Conservation (phyloP, 2,329 filamentous ascomycete genomes). For the Chrysoporthe deuterocubensis region DNA sequence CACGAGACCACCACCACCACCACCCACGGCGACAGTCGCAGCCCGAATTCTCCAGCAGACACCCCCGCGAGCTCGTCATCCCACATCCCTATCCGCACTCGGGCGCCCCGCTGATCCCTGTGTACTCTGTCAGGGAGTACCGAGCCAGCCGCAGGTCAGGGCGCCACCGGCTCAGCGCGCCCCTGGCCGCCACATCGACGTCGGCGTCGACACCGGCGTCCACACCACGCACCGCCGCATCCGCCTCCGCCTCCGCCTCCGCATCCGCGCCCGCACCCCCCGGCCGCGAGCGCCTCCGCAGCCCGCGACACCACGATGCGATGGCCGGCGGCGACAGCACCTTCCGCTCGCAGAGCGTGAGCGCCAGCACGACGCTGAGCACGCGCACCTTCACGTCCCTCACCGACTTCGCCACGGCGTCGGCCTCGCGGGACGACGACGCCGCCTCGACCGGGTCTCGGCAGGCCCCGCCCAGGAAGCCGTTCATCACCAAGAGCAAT, state of each 20-base stretch:
- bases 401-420: constrained; percentile 42
- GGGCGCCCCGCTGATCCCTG: constrained; percentile 11
- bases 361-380: constrained; percentile 48
- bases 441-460: constrained; percentile 40
- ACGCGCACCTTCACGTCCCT: constrained; percentile 53
- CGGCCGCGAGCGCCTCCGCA: constrained; percentile 19
- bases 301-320: constrained; percentile 22
- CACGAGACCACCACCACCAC: constrained; percentile 1
- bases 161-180: background rate
- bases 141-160: constrained; percentile 17
- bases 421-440: constrained; percentile 43
- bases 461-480: constrained; percentile 43
- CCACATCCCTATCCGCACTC: constrained; percentile 13
- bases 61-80: constrained; percentile 4
- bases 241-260: background rate
- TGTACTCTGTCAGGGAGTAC: constrained; percentile 14
- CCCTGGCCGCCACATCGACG: background rate
- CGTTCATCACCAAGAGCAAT: constrained; percentile 70
- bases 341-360: constrained; percentile 53
- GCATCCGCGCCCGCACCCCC: constrained; percentile 4
- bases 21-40: constrained; percentile 16
- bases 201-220: background rate
- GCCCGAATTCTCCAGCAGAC: background rate
- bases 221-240: background rate
- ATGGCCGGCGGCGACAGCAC: constrained; percentile 43